Evolutionary conservation across 1,284 basidiomycete species (phyloP), one percentile per base, ranked within the genome.

Genomic region (Cutaneotrichosporon mucoides): DNA sequence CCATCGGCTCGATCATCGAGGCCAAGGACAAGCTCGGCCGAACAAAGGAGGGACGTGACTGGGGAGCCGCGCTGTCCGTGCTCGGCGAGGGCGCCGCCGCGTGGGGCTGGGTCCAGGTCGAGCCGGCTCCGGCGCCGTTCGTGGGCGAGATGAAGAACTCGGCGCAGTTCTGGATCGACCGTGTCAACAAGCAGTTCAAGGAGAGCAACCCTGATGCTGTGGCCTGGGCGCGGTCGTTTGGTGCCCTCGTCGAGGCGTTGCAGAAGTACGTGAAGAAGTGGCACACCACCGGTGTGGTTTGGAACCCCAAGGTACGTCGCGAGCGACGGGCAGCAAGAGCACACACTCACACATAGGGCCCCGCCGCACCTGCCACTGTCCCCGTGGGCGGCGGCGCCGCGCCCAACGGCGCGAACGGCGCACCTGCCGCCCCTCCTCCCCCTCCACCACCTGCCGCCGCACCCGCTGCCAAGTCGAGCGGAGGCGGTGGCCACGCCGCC

Each of bases 41-140:
- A 65, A 86, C 85, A 13, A 78, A 80, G 56, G 75, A 78, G 70
- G 90, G 92, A 59, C 82, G 89, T 62, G 88, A 90, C 56, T 92
- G 88, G 84, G 86, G 85, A 65, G 86, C 86, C 53, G 92, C 95
- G 71, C 81, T 98, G 45, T 87, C 84, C 41, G 84, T 87, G 40
- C 81, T 98, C 40, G 85, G 87, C 11, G 94, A 96, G 72, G 92
- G 90, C 11, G 87, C 86, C 1, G 83, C 88, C 8, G 87, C 84
- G n/a, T 85, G 91, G 55, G 94, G 88, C n/a, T 99, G 95, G 95
- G 86, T 99, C 48, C 84, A 88, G 50, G 82, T 87, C 56, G 92
- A 53, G 50, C 59, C 53, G 1, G 45, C 55, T 71, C 95, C 96
- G 0, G 91, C 84, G 5, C 86, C 89, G 11, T 89, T 85, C 68